Conservation (phyloP, 352 stramenopile genomes). For the Phytophthora foliorum region DNA sequence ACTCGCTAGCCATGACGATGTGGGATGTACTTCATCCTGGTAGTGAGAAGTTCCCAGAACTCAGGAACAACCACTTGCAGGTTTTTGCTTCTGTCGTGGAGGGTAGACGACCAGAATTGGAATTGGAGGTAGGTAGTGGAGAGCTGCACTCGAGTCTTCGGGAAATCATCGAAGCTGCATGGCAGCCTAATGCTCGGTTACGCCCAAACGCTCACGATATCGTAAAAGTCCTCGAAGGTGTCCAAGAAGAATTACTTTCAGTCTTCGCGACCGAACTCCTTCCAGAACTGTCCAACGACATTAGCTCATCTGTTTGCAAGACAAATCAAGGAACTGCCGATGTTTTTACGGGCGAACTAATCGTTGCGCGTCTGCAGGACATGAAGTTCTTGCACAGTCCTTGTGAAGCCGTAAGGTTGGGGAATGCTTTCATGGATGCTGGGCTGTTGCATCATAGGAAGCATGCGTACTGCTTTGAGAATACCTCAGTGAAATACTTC, state of each 20-base stretch:
- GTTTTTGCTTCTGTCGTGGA: slow-evolving; percentile 57
- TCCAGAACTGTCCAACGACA: slow-evolving; percentile 35
- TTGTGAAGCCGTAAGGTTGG: slow-evolving; percentile 51
- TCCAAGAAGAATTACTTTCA: slow-evolving; percentile 58
- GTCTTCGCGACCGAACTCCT: slow-evolving; percentile 36
- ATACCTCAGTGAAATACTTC: slow-evolving; percentile 41
- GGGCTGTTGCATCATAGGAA: slow-evolving; percentile 58
- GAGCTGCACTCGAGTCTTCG: slow-evolving; percentile 47
- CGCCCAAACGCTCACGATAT: slow-evolving; percentile 54
- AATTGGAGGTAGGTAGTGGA: not conserved
- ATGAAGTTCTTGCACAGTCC: slow-evolving; percentile 36
- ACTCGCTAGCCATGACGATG: slow-evolving; percentile 79
- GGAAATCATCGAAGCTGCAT: slow-evolving; percentile 55
- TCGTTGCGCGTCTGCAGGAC: slow-evolving; percentile 43
- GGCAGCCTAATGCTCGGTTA: slow-evolving; percentile 44
- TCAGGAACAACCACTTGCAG: slow-evolving; percentile 61
- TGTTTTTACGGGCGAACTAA: slow-evolving; percentile 44
- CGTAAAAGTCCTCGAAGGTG: slow-evolving; percentile 48
- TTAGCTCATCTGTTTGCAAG: slow-evolving; percentile 29
- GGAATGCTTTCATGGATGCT: slow-evolving; percentile 60
- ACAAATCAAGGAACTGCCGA: slow-evolving; percentile 18
- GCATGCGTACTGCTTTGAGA: slow-evolving; percentile 50
- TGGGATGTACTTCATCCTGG: slow-evolving; percentile 79
- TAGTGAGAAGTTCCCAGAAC: slow-evolving; percentile 54
- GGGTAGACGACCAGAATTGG: slow-evolving; percentile 46